Base-by-base conservation (phyloP, 1,284 basidiomycete genomes). In the Testicularia cyperi region DNA sequence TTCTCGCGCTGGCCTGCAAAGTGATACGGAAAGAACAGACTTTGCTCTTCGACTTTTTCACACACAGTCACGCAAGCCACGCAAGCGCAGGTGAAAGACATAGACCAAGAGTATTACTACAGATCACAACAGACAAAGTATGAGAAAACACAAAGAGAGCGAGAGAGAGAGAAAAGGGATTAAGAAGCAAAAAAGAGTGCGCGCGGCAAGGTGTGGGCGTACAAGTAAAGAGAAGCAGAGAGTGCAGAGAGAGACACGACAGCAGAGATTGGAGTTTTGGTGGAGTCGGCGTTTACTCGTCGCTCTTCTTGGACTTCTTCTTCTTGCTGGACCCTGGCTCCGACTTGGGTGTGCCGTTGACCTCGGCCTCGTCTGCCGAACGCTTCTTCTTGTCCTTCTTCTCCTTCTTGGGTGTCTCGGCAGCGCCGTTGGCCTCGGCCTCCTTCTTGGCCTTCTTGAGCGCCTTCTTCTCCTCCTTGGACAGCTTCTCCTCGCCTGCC, bases 401-500 rank as follows among this genome's bases (percentile, higher is more conserved):
- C 14, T 68, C 57, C 60, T 72, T 69, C 53, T 58, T 62, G 24
- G 57, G 53, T 20, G 53, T 53, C 34, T 53, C 48, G 25, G 9
- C 30, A 33, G 9, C 47, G 56, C n/a, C 49, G 38, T 15, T 9
- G 9, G 18, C 19, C 33, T 7, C 8, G 7, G 29, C 9, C 15
- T 68, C 52, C 54, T 71, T 67, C 53, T 64, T 65, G 32, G 46
- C 44, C 47, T 65, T 62, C 42, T 71, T 69, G 46, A 53, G 47
- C 24, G 57, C 57, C 44, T 55, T 62, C 23, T 42, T 36, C 45
- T 71, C 55, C 32, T 70, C 65, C 61, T 72, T 70, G 38, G 51
- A 46, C 29, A 65, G 33, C 56, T 68, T 56, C 36, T 57, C 54
- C 24, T 54, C 51, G 7, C 89, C 74, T 88, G 94, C 29, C 86